Evolutionary conservation across 2,329 filamentous ascomycete genomes (phyloP), one percentile per base, ranked within the genome.

Genomic region (Ascochyta lentis): DNA sequence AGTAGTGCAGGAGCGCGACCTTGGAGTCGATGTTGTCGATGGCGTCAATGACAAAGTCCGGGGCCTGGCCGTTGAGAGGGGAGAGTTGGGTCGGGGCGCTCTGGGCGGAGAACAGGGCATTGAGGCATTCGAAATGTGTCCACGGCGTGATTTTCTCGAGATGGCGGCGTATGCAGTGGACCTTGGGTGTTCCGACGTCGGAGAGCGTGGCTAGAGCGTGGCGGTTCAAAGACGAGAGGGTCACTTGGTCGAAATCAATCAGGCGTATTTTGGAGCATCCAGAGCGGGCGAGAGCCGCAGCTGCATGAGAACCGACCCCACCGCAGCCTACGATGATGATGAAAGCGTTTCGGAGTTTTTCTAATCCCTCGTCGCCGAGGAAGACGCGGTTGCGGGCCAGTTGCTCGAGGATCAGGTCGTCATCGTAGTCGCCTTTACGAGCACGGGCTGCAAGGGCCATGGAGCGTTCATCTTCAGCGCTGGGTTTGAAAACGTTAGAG

Each of bases 1-100:
- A 99, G 78, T 96, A 96, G 68, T 92, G 88, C 37, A 99, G 81
- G 50, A 99, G 80, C 16, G 89, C 89, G 3, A 99, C 94, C 79
- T 99, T 99, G 49, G 92, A 96, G 47, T 96, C 91, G 60, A 99
- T 98, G 72, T 99, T 98, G 76, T 99, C 95, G 64, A 99, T 99
- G 22, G 94, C 96, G 76, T 99, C 95, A 33, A 99, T 86, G n/a
- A 99, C 87, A 69, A 89, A 99, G 67, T 94, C 89, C 1, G 93
- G 92, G 66, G 83, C 83, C 70, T 83, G 84, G 15, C 81, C 86
- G 63, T 80, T 77, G 87, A 91, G 92, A 0, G 85, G 80, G 0
- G 79, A 85, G 38, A 99, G 79, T 59, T 97, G 79, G 10, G 78
- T 73, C 6, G 84, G 83, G 0, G 92, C 92, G 9, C 81, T 86